Percentiles rank a stretch among this genome's conserved stretches.
Conservation (phyloP, 2,329 filamentous ascomycete species). For the Scorias spongiosa region DNA sequence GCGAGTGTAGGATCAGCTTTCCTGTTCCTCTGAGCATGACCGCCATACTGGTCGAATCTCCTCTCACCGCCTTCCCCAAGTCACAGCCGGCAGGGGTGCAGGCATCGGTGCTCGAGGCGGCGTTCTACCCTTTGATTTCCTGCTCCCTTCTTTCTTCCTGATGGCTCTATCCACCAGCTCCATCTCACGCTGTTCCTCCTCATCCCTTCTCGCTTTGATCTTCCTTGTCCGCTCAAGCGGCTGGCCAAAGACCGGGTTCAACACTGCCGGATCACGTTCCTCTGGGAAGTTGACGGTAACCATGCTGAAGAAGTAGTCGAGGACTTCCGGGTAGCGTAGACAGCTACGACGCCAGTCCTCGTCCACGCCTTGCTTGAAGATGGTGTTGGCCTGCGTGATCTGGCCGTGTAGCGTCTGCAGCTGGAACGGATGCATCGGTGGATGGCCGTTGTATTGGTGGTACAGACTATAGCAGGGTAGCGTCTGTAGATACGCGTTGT, state of each 20-base stretch:
- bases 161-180: not conserved
- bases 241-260: constrained; percentile 19
- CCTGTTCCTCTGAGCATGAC: too few species aligned
- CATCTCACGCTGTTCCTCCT: constrained; percentile 7
- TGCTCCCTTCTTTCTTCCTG: constrained; percentile 9
- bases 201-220: constrained; percentile 18
- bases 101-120: constrained; percentile 12
- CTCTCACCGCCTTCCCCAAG: too few species aligned
- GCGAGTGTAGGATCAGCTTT: too few species aligned
- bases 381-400: constrained; percentile 47
- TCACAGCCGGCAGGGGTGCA: not conserved
- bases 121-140: constrained; percentile 11
- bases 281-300: constrained; percentile 50
- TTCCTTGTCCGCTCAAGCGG: constrained; percentile 17
- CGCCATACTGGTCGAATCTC: too few species aligned
- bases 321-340: constrained; percentile 62
- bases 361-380: constrained; percentile 58
- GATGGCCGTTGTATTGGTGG: constrained; percentile 29
- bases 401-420: constrained; percentile 31
- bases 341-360: constrained; percentile 66
- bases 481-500: constrained; percentile 27
- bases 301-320: constrained; percentile 64
- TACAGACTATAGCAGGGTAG: constrained; percentile 32
- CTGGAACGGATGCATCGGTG: constrained; percentile 27
- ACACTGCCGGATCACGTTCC: constrained; percentile 30